These are phyloP conservation scores for Linderina pennispora DNA, from an alignment of 192 early-diverging fungal species.

Conservation along the genomic window DNA sequence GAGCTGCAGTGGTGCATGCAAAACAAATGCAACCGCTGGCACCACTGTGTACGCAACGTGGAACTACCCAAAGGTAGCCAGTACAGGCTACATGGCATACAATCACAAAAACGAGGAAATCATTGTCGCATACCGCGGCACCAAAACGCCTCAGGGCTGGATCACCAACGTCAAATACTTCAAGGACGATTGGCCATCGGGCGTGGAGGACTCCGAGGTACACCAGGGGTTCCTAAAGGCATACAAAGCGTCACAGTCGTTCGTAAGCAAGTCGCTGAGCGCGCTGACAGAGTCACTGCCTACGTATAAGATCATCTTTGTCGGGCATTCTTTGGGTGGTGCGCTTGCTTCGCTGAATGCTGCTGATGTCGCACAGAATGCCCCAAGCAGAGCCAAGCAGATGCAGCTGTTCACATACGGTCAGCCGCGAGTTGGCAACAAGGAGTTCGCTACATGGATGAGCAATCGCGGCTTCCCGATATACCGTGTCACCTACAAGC, in stretches of 20 bases:
- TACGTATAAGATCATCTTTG: constrained; percentile 1
- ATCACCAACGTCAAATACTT: background rate
- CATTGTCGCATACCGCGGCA: background rate
- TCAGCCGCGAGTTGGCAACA: constrained; percentile 8
- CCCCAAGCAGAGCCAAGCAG: background rate
- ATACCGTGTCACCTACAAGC: constrained; percentile 1
- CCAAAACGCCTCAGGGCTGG: background rate
- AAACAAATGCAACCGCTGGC: background rate
- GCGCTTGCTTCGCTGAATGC: constrained; percentile 4
- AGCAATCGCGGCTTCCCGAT: background rate
- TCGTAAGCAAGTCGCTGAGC: background rate
- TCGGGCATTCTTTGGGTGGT: constrained; percentile 8
- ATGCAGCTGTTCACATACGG: constrained; percentile 4
- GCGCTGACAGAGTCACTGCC: constrained; percentile 1
- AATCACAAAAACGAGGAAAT: background rate
- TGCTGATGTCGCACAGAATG: background rate
- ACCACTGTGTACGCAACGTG: background rate
- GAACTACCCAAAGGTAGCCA: background rate
- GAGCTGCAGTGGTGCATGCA: background rate
- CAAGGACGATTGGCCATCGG: background rate
- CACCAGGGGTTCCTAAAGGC: constrained; percentile 6
- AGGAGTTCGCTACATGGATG: constrained; percentile 1
- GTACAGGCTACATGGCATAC: background rate
- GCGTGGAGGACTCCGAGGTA: background rate
- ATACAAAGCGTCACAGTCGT: background rate